These are phyloP conservation scores for Penicillium sp. DNA, from an alignment of 2,329 filamentous ascomycete genomes.

Conservation along the genomic window DNA sequence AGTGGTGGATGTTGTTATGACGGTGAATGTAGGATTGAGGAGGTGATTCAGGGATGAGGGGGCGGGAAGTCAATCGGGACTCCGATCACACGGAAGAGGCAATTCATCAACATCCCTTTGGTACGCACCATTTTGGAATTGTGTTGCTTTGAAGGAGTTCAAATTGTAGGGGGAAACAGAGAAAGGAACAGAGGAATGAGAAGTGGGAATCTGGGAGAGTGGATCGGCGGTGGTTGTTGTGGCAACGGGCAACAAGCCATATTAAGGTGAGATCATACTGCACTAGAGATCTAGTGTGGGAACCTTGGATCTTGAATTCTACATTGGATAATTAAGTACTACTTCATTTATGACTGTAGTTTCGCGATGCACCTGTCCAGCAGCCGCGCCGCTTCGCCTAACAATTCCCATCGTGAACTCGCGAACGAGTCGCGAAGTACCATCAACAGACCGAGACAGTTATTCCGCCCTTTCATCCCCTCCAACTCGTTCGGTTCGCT, in stretches of 20 bases:
- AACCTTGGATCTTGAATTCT: background rate
- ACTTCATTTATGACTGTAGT: conserved; percentile 34
- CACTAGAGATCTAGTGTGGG: background rate
- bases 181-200: background rate
- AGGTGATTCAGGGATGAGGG: conserved; percentile 1
- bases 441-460: conserved; percentile 76
- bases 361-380: conserved; percentile 76
- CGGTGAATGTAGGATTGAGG: background rate
- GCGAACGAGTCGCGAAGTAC: conserved; percentile 79
- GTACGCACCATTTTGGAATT: conserved; percentile 15
- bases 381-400: conserved; percentile 81
- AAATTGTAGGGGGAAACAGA: background rate
- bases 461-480: conserved; percentile 72
- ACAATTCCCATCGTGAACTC: conserved; percentile 83
- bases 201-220: conserved; percentile 8
- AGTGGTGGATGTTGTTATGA: conserved; percentile 1
- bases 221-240: conserved; percentile 23
- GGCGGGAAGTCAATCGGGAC: conserved; percentile 5
- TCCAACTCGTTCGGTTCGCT: conserved; percentile 75
- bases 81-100: conserved; percentile 5
- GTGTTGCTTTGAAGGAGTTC: background rate
- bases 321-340: background rate
- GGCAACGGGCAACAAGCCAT: conserved; percentile 16
- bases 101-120: conserved; percentile 13
- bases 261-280: background rate